Evolutionary conservation across 2,329 filamentous ascomycete species (phyloP), one percentile per base, ranked within the genome.

Genomic region (Aaosphaeria pasadenensis): DNA sequence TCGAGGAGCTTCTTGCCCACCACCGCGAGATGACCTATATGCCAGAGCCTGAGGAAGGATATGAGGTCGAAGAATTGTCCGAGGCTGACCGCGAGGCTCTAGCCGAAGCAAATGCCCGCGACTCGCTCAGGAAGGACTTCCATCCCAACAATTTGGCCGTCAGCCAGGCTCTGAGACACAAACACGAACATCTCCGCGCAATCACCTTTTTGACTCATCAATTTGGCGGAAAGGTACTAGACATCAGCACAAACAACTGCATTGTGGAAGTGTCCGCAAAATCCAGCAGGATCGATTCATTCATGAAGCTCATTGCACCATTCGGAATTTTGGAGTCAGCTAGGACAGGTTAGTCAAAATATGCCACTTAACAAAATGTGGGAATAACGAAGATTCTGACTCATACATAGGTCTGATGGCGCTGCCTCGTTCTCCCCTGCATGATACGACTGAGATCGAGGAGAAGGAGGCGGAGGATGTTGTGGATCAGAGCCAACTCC

Each of bases 201-300:
- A 96, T 99, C 65, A 99, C 94, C 48, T 94, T 95, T 73, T 85
- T 99, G 68, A 87, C 92, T 13, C 94, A 99, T 76, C 94, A 99
- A 67, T 99, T 99, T 64, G 91, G 91, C 48, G 94, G 94, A 56
- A 99, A 99, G 77, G 89, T 99, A 29, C 74, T 99, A 62, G 94
- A 99, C 72, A 97, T 99, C 63, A 96, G 91, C 78, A 96, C 89
- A 45, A 96, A 89, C 74, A 97, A 95, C 76, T 97, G 94, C 75
- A 97, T 97, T 71, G 91, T 99, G 51, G 94, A 99, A 74, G 74
- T 99, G 6, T 96, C 91, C 46, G 94, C 94, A 51, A 99, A 99
- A 75, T 91, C 90, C 33, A 83, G 80, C 53, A 87, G 94, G 73
- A 96, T 99, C 67, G 91, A 99, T 74, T 95, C 91, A 2, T 99